Percentiles rank a stretch among this genome's conserved stretches.
These are phyloP conservation scores for Corymbia calophylla DNA, from an alignment of 441 rosid genomes.

Conservation along the genomic window DNA sequence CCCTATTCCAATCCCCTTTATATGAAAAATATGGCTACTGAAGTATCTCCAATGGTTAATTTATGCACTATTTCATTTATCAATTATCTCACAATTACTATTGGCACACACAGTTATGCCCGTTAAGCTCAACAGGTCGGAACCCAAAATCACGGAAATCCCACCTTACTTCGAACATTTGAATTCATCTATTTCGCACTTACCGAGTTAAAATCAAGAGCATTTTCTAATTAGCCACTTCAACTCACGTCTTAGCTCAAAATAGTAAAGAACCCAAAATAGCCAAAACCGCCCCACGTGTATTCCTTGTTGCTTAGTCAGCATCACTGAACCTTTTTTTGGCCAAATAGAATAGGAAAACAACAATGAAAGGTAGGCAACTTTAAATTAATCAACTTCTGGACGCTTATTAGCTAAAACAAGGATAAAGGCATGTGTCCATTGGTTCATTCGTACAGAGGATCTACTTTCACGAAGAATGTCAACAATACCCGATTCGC, in stretches of 20 bases:
- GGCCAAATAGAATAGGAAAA: not conserved
- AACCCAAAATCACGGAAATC: not conserved
- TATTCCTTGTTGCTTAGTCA: not conserved
- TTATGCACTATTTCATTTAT: not conserved
- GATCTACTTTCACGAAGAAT: not conserved
- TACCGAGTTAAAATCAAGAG: not conserved
- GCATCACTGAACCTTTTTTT: not conserved
- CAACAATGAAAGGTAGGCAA: not conserved
- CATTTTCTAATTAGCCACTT: not conserved
- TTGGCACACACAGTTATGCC: rapidly evolving
- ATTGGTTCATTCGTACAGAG: not conserved
- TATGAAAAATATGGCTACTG: no score
- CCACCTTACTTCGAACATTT: not conserved
- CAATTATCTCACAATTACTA: not conserved
- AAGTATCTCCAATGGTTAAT: not conserved
- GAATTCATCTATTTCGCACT: not conserved
- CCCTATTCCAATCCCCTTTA: no score
- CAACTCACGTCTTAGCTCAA: not conserved
- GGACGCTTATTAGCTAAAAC: not conserved
- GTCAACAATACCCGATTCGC: not conserved
- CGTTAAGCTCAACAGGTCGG: not conserved
- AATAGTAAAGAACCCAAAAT: not conserved
- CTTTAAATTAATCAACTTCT: not conserved
- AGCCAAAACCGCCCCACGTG: not conserved
- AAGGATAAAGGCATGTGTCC: not conserved